A percentile compares a stretch with the other conserved stretches of the same genome.
Conservation (phyloP, 768 basidiomycete genomes). For the Cyclocybe aegerita region DNA sequence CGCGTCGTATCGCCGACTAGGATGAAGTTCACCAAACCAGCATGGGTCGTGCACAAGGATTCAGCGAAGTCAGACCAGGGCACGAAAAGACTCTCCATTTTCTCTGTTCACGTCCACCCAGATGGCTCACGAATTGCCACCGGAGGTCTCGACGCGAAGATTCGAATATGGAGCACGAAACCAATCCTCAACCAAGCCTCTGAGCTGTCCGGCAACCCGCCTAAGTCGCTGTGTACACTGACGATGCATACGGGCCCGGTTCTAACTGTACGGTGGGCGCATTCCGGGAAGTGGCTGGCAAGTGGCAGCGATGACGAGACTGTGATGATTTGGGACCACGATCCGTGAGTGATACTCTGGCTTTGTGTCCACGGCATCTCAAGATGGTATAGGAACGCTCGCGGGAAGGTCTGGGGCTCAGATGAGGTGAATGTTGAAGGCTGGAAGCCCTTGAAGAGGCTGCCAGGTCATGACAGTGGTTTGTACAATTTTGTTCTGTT, state of each 20-base stretch:
- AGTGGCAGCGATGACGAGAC: slow-evolving; percentile 96
- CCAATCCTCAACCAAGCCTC: slow-evolving; percentile 82
- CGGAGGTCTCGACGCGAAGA: slow-evolving; percentile 92
- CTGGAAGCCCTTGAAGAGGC: slow-evolving; percentile 91
- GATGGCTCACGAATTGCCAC: slow-evolving; percentile 97
- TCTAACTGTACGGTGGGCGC: slow-evolving; percentile 88
- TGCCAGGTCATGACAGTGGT: slow-evolving; percentile 97
- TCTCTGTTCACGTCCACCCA: slow-evolving; percentile 92
- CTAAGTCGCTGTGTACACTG: slow-evolving; percentile 87
- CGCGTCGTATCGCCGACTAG: background rate
- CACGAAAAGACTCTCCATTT: slow-evolving; percentile 78
- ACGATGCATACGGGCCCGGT: slow-evolving; percentile 95
- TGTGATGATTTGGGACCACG: slow-evolving; percentile 96
- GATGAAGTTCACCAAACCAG: slow-evolving; percentile 88
- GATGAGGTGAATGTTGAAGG: slow-evolving; percentile 96
- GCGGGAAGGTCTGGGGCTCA: slow-evolving; percentile 90
- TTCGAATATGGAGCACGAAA: slow-evolving; percentile 96
- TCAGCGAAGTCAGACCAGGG: slow-evolving; percentile 59
- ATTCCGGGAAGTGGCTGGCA: slow-evolving; percentile 91
- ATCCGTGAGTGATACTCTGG: slow-evolving; percentile 67
- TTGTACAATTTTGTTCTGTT: slow-evolving; percentile 20
- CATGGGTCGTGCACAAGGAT: slow-evolving; percentile 86
- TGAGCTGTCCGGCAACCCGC: slow-evolving; percentile 67
- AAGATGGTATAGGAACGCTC: slow-evolving; percentile 53
- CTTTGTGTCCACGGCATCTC: slow-evolving; percentile 4